Percentiles rank a stretch among this genome's conserved stretches.
phyloP scores from a whole-genome alignment of 257 asterid species.

The Thymus mandschuricus region DNA sequence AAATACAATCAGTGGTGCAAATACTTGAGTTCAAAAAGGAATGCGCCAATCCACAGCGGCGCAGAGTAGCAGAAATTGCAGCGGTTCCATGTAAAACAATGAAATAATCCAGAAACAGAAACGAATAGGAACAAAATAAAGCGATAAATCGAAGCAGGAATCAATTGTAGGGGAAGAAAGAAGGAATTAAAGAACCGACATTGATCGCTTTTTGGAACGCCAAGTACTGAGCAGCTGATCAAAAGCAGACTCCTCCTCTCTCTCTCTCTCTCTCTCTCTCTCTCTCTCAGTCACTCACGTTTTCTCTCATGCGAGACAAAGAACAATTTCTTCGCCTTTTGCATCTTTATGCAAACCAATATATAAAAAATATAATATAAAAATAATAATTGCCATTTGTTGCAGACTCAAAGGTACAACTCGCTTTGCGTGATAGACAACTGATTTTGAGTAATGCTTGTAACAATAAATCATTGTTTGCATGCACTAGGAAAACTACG shows the following conservation, averaged over 20 bases:
- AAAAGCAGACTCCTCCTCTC: conserved; percentile 30
- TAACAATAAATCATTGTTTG: no score
- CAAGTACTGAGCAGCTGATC: conserved; percentile 40
- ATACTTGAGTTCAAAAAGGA: conserved; percentile 18
- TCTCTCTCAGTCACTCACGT: conserved; percentile 6
- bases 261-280: background rate
- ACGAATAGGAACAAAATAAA: conserved; percentile 14
- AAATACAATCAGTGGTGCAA: background rate
- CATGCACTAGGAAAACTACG: no score
- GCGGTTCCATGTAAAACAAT: conserved; percentile 12
- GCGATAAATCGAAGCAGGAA: conserved; percentile 20
- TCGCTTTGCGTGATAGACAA: background rate
- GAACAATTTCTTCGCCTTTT: conserved; percentile 43
- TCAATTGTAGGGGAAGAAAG: conserved; percentile 25
- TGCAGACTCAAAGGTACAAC: conserved; percentile 31
- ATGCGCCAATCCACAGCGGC: conserved; percentile 21
- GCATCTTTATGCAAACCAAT: conserved; percentile 31
- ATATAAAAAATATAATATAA: background rate
- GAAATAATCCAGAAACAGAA: conserved; percentile 17
- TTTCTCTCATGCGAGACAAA: conserved; percentile 35
- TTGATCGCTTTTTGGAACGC: conserved; percentile 44
- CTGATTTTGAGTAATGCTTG: no score
- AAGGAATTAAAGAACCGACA: conserved; percentile 58
- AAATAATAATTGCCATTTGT: background rate
- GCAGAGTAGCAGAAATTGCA: conserved; percentile 1